Base-by-base conservation (phyloP, 2,329 filamentous ascomycete genomes). In the Penicillium rolfsii region DNA sequence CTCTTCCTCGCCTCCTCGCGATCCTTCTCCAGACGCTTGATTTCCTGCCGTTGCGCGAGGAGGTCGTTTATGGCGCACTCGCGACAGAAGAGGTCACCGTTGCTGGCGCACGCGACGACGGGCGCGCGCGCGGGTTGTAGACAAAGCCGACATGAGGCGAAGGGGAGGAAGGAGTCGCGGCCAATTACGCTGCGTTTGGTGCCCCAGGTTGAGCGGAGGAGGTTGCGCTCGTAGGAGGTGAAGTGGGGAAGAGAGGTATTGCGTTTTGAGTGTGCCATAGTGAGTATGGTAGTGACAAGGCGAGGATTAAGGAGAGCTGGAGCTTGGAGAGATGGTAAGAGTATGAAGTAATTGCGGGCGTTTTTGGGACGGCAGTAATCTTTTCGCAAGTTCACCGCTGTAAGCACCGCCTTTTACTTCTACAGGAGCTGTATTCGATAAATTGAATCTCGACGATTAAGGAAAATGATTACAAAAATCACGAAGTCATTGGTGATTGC, bases 171-270 rank as follows among this genome's bases (percentile, higher is more conserved):
- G 58, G 91, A 95, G 74, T 98, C 95, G 72, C 94, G 90, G 24
- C 86, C 88, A 36, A 98, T 87, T 55, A 92, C 90, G n/a, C 93
- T 92, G 55, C 89, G 87, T 67, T 89, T 91, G 8, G 89, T 87
- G 68, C 89, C 87, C 93, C 95, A 98, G 68, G 88, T 87, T 19
- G 86, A 85, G 71, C 93, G 91, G 62, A 96, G 89, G 53, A 94
- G 85, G 55, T 86, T 85, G 67, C 95, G 89, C 80, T 98, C 95
- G 79, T 97, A 88, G 26, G 92, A 89, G 36, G 95, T 98, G 82
- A 98, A 98, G 78, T 97, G 93, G 45, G 93, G 89, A 48, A 94
- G 88, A 48, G 91, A 94, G 48, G 93, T 96, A 80, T 97, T 97
- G 70, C 92, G 87, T 81, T 97, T 96, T 73, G 79, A 80, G 65